These are phyloP conservation scores for Geranomyces variabilis DNA, from an alignment of 192 early-diverging fungal species.

Conservation along the genomic window DNA sequence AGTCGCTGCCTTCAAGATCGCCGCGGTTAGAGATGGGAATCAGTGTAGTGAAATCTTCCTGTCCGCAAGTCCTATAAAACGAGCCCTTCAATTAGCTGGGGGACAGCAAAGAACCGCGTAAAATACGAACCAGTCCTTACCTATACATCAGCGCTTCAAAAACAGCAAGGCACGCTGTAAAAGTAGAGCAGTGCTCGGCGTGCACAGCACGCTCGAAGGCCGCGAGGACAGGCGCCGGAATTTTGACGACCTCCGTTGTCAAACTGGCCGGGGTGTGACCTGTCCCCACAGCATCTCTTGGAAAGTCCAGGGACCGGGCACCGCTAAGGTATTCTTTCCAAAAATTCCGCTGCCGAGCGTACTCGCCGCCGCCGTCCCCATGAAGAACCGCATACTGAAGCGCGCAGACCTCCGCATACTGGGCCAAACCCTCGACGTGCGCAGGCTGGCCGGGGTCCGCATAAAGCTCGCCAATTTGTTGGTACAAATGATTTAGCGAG, in stretches of 20 bases:
- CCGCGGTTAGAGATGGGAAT: conserved; percentile 5
- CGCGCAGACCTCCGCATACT: not conserved
- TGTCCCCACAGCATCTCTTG: not conserved
- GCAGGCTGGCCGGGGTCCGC: conserved; percentile 2
- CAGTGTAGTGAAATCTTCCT: conserved; percentile 8
- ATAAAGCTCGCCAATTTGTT: conserved; percentile 4
- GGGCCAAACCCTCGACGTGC: not conserved
- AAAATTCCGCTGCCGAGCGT: not conserved
- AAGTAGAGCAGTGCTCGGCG: conserved; percentile 4
- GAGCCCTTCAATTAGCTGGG: no score
- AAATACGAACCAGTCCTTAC: no score
- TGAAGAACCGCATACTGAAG: not conserved
- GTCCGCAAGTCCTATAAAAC: no score
- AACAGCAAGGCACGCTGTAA: conserved; percentile 13
- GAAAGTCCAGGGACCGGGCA: not conserved
- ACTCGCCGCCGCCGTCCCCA: not conserved
- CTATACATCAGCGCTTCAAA: conserved; percentile 11
- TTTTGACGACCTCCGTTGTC: not conserved
- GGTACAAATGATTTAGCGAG: not conserved
- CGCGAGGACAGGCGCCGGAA: not conserved
- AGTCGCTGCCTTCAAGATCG: not conserved
- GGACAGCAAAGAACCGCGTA: no score
- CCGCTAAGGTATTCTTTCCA: not conserved
- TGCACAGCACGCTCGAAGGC: not conserved
- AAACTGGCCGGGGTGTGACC: not conserved